Evolutionary conservation across 2,329 filamentous ascomycete species (phyloP).

Genomic region (Cladosporium oxysporum): DNA sequence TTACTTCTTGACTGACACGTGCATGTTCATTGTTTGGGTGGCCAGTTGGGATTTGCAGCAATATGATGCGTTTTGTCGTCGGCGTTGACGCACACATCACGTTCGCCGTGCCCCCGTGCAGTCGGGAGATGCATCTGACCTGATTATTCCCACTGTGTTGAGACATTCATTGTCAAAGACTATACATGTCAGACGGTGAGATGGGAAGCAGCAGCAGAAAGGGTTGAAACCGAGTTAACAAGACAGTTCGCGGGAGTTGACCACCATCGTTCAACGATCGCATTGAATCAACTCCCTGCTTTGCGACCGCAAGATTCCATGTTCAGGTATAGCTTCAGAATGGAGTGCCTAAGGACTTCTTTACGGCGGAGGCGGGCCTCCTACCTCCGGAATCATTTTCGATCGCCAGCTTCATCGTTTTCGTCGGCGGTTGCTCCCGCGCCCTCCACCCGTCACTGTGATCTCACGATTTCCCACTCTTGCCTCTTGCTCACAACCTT

Average conservation of each 20-base stretch:
- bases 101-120: neutral
- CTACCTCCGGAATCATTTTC: too few species aligned
- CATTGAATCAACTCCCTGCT: neutral
- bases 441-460: conserved; percentile 1
- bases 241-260: neutral
- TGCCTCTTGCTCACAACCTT: conserved; percentile 5
- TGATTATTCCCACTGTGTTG: neutral
- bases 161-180: neutral
- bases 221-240: neutral
- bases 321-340: neutral
- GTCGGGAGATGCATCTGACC: neutral
- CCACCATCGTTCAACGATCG: neutral
- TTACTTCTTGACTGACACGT: neutral
- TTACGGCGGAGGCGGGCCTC: conserved; percentile 1
- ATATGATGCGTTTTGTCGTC: conserved; percentile 8
- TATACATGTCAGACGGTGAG: neutral
- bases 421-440: conserved; percentile 1
- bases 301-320: neutral
- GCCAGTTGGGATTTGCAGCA: neutral
- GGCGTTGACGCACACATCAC: conserved; percentile 1
- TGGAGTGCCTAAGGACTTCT: neutral
- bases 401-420: conserved; percentile 2
- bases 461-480: neutral
- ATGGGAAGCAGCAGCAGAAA: neutral
- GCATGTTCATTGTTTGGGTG: neutral